phyloP scores from a whole-genome alignment of 768 basidiomycete genomes.

The Punctularia strigosozonata region DNA sequence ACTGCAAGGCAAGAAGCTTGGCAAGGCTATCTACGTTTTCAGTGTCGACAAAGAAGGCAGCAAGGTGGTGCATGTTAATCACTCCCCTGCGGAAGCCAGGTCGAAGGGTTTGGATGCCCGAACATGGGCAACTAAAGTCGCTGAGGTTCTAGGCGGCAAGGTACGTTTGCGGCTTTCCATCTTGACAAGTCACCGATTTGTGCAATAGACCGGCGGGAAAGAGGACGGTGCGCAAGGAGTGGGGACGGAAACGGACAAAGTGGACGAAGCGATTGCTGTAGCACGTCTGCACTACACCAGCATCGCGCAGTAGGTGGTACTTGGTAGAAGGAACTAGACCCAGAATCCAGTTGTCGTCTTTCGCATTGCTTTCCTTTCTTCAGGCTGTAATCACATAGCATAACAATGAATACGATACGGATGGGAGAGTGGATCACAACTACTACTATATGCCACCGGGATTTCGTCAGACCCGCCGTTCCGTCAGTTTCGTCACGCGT shows the following conservation, averaged over 20 bases:
- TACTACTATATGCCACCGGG: too few species aligned
- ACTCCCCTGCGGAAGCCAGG: conserved; percentile 52
- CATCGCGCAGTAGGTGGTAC: too few species aligned
- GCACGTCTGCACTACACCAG: conserved; percentile 37
- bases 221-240: conserved; percentile 88
- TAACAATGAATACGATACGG: too few species aligned
- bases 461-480: too few species aligned
- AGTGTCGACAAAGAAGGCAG: conserved; percentile 55
- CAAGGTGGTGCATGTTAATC: conserved; percentile 85
- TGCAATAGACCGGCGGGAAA: conserved; percentile 79
- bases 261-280: conserved; percentile 53
- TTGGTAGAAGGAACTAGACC: too few species aligned
- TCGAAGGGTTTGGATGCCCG: conserved; percentile 70
- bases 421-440: too few species aligned
- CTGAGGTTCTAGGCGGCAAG: conserved; percentile 83
- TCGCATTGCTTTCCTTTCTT: too few species aligned
- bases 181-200: conserved; percentile 1
- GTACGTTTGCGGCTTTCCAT: conserved; percentile 25
- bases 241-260: conserved; percentile 49
- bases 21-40: conserved; percentile 83
- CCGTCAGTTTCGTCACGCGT: too few species aligned
- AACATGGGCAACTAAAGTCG: conserved; percentile 74
- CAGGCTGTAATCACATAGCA: too few species aligned
- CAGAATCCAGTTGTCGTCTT: too few species aligned
- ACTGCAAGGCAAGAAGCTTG: conserved; percentile 66